Evolutionary conservation across 2,329 filamentous ascomycete species (phyloP), one percentile per base, ranked within the genome.

Genomic region (Bertia moriformis): DNA sequence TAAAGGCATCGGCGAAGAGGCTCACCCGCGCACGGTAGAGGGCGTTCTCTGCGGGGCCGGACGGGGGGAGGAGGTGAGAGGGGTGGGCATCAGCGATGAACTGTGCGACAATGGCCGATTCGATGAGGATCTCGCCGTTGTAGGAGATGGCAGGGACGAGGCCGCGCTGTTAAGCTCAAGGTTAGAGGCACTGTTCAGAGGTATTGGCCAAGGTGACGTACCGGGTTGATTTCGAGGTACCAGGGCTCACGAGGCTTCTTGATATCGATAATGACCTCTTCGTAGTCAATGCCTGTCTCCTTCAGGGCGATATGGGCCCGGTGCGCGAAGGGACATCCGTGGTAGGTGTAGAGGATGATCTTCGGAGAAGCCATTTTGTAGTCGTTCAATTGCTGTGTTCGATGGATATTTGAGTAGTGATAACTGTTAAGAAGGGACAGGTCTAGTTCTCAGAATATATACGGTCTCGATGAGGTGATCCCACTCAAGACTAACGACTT

Each of bases 151-250:
- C 62, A 1, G 85, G 84, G 3, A 91, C 83, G 3, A 87, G 71
- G 13, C 85, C 85, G 41, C 83, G 75, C 46, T 35, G 32, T 29
- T 10, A n/a, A 10, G n/a, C n/a, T n/a, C n/a, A n/a, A n/a, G n/a
- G n/a, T n/a, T n/a, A n/a, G n/a, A n/a, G n/a, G n/a, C n/a, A 38
- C 14, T 14, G 12, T 39, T 20, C 39, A 35, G 39, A 41, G 29
- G 2, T 36, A 2, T 18, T 7, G 46, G 46, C 22, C 38, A 35
- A 14, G 56, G 39, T 58, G 68, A 2, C 32, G 7, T 35, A 35
- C 32, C 15, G 83, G 83, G 61, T 89, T 88, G 53, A 91, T 61
- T 39, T 78, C 64, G 5, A 91, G 69, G 53, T 89, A 91, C 65
- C 78, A 83, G 27, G 71, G 63, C 19, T 79, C 75, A 7, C 84